phyloP scores from a whole-genome alignment of 176 grass and related monocot species.

The Guadua angustifolia region DNA sequence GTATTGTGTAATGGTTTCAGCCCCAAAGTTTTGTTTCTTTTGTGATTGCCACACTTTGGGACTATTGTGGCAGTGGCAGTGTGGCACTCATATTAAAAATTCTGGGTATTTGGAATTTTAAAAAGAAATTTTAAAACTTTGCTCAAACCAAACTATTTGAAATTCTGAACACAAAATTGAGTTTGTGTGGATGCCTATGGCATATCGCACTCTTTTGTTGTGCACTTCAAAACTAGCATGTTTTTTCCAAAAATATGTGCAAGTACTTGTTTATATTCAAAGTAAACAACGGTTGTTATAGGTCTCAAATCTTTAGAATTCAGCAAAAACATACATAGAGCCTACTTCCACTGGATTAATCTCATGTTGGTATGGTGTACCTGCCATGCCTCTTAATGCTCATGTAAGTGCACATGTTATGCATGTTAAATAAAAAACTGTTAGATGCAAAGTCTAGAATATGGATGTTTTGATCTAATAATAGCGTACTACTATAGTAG shows the following conservation, averaged over 20 bases:
- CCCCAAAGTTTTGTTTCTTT: not conserved
- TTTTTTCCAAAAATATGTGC: not conserved
- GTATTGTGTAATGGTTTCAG: not conserved
- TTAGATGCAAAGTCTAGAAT: not conserved
- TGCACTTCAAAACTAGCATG: not conserved
- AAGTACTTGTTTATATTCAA: not conserved
- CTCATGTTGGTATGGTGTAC: constrained; percentile 14
- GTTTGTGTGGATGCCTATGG: not conserved
- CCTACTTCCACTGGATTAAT: not conserved
- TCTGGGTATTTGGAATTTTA: not conserved
- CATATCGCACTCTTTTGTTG: not conserved
- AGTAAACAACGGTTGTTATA: not conserved
- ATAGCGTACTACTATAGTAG: not conserved
- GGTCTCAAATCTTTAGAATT: not conserved
- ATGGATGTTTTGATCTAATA: constrained; percentile 4
- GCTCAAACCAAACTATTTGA: not conserved
- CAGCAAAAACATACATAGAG: not conserved
- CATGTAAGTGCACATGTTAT: not conserved
- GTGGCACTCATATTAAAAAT: not conserved
- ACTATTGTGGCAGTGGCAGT: not conserved
- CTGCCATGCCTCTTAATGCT: not conserved
- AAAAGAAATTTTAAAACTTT: not conserved
- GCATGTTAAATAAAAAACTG: not conserved
- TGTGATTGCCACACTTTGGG: not conserved
- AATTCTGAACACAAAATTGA: not conserved